Base-by-base conservation (phyloP, 163 green algal species). In the Chlorella variabilis region DNA sequence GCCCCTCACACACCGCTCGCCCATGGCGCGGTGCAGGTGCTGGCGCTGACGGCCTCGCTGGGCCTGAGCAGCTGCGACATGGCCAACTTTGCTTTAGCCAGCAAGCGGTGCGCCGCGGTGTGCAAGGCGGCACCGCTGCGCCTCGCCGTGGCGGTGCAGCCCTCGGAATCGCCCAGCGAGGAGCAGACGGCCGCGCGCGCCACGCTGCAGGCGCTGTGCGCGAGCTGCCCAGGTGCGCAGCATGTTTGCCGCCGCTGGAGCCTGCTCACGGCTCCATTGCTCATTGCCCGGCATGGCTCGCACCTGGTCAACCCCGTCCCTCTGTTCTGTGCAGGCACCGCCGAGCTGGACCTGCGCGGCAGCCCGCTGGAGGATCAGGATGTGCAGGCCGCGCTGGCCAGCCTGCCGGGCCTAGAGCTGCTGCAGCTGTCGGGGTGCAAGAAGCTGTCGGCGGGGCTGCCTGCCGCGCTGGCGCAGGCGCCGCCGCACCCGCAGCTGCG, bases 371-470 rank as follows among this genome's bases (percentile, higher is more conserved):
- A 81, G 69, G 71, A 88, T 34, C 29, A 6, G 1, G 85, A 83
- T 29, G n/a, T 86, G 34, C 34, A 31, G 31, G 1, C 34, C 0
- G 54, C 63, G 27, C 31, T 80, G 17, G 21, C 9, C 2, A 21
- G 42, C 11, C 66, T 90, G 41, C 78, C 83, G 1, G 1, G 13
- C 6, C 59, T 90, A 31, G 31, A 41, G 15, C 21, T 36, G 7
- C 73, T 90, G 34, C 39, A 82, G 33, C 83, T 90, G 25, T 56
- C n/a, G 25, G 74, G 83, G 13, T 88, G 83, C 67, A 75, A 84
- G 58, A 90, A 90, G 75, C 71, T 90, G 39, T 71, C 80, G 17
- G 51, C 77, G 3, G 56, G 15, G 23, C 41, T 81, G 56, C 9
- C 3, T 29, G 58, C 58, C 8, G 58, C 59, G 23, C 70, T 45